phyloP scores from a whole-genome alignment of 2,329 filamentous ascomycete species.

The Calycina herbarum region DNA sequence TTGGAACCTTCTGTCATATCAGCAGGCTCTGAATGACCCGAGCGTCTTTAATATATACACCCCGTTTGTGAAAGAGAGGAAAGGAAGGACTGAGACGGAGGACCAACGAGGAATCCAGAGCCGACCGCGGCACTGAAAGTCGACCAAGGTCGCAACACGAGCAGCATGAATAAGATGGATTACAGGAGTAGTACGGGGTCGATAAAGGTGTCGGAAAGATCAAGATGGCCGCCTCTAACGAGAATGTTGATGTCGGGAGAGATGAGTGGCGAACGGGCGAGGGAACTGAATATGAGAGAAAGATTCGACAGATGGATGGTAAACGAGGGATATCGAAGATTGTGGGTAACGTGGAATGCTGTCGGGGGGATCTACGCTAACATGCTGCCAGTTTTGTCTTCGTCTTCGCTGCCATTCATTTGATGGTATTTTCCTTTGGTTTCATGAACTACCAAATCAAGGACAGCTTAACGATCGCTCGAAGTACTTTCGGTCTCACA shows the following conservation, averaged over 20 bases:
- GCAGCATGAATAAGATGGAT: constrained; percentile 26
- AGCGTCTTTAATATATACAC: constrained; percentile 28
- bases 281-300: constrained; percentile 66
- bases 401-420: constrained; percentile 71
- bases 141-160: constrained; percentile 30
- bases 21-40: constrained; percentile 40
- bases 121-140: constrained; percentile 21
- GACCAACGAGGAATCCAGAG: constrained; percentile 16
- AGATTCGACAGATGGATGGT: constrained; percentile 87
- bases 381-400: constrained; percentile 65
- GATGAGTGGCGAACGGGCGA: constrained; percentile 73
- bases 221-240: constrained; percentile 80
- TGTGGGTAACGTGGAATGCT: constrained; percentile 54
- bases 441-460: constrained; percentile 80
- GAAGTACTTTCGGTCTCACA: constrained; percentile 70
- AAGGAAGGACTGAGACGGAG: constrained; percentile 14
- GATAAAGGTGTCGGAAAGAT: constrained; percentile 63
- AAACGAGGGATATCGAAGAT: constrained; percentile 79
- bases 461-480: constrained; percentile 66
- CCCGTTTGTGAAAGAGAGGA: constrained; percentile 17
- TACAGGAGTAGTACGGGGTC: constrained; percentile 33
- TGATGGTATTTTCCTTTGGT: constrained; percentile 76
- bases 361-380: constrained; percentile 32
- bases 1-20: constrained; percentile 36
- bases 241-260: constrained; percentile 81